These are phyloP conservation scores for Selenicereus undatus DNA, from an alignment of 148 eudicot genomes.

Conservation along the genomic window DNA sequence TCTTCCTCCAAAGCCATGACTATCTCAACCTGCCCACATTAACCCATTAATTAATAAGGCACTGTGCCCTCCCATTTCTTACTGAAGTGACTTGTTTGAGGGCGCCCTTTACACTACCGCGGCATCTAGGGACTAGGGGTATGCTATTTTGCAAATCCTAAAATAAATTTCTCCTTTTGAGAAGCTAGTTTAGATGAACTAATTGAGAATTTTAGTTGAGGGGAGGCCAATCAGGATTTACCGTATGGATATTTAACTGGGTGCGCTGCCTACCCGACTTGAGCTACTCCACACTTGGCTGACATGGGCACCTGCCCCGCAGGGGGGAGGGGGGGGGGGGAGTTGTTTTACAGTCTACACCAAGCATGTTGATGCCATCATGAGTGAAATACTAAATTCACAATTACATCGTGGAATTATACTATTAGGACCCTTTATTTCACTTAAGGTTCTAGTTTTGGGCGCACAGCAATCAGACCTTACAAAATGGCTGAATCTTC, in stretches of 20 bases:
- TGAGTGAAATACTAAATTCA: no score
- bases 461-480: not conserved
- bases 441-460: not conserved
- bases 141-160: no score
- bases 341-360: no score
- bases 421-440: not conserved
- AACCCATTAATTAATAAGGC: not conserved
- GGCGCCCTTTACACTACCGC: not conserved
- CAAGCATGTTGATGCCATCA: not conserved
- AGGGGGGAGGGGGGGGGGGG: no score
- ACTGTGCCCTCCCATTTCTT: not conserved
- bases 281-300: no score
- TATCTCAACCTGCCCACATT: constrained; percentile 36
- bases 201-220: not conserved
- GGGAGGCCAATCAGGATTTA: not conserved
- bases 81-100: no score
- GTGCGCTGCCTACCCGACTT: no score
- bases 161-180: not conserved
- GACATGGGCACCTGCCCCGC: no score
- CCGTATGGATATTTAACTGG: not conserved
- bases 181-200: not conserved
- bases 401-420: not conserved
- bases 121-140: no score
- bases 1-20: constrained; percentile 45
- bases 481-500: not conserved